Percentiles rank a stretch among this genome's conserved stretches.
Evolutionary conservation across 176 grass and related monocot species (phyloP).

Genomic region (Panicum miliaceum): DNA sequence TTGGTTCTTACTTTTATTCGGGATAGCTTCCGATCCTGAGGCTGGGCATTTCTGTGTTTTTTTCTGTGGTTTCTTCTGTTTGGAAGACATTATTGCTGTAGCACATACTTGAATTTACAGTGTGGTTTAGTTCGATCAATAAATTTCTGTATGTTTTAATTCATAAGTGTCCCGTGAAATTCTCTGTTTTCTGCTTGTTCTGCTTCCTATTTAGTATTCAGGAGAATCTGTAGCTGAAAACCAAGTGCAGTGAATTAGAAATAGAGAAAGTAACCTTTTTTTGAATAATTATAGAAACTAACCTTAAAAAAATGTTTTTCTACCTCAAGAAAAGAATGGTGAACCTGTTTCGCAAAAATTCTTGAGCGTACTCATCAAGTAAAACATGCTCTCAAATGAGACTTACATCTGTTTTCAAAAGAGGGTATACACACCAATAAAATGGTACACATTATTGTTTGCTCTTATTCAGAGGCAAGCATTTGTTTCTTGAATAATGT

Average conservation of each 20-base stretch:
- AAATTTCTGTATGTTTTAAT: background rate
- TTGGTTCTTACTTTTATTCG: slow-evolving; percentile 22
- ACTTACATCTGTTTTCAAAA: slow-evolving; percentile 8
- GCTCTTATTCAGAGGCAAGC: background rate
- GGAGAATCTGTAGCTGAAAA: background rate
- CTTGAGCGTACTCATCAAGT: no score
- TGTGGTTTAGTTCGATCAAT: background rate
- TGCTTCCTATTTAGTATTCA: background rate
- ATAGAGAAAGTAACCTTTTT: background rate
- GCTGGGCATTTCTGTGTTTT: background rate
- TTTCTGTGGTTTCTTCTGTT: background rate
- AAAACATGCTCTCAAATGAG: background rate
- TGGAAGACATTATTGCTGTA: background rate
- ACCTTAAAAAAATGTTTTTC: background rate
- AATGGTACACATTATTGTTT: background rate
- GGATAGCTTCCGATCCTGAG: background rate
- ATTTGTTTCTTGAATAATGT: background rate
- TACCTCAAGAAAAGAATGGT: background rate
- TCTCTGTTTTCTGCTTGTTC: background rate
- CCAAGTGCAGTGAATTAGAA: background rate
- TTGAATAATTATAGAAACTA: no score
- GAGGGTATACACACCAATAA: background rate
- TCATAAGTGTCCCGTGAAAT: background rate
- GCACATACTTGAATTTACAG: slow-evolving; percentile 6
- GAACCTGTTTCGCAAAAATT: background rate